Conservation (phyloP, 148 eudicot genomes). For the Rhododendron molle region DNA sequence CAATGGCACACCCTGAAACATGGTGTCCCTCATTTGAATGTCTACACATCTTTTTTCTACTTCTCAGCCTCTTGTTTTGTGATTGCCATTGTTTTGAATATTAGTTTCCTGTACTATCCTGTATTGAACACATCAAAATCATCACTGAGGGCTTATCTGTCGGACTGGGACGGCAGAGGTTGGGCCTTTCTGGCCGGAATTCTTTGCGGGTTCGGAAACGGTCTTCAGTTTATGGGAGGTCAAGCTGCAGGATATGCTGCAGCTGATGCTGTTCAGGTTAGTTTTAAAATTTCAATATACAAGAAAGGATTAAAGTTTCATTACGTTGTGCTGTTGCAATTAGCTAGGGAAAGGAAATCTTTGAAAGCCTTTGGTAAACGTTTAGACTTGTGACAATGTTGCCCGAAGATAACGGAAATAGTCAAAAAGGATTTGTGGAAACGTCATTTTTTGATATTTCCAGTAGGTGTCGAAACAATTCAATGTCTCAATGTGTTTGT, state of each 20-base stretch:
- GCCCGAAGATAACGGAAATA: background rate
- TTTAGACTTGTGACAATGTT: background rate
- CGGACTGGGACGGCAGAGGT: constrained; percentile 68
- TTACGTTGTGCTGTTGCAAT: background rate
- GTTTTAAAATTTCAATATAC: constrained; percentile 2
- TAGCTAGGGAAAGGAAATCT: background rate
- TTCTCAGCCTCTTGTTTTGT: constrained; percentile 55
- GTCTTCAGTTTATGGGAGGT: constrained; percentile 84
- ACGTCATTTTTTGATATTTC: background rate
- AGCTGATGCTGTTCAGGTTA: constrained; percentile 79
- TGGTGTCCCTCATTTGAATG: constrained; percentile 34
- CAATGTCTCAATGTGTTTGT: background rate
- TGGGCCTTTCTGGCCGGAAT: constrained; percentile 68
- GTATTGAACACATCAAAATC: constrained; percentile 52
- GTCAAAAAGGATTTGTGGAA: background rate
- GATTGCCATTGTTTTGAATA: constrained; percentile 46
- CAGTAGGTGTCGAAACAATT: background rate
- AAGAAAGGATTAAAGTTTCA: background rate
- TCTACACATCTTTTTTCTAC: constrained; percentile 53
- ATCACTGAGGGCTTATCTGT: constrained; percentile 45
- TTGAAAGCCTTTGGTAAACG: background rate
- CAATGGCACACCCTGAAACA: constrained; percentile 33
- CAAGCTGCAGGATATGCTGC: constrained; percentile 91
- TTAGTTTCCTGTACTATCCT: constrained; percentile 55
- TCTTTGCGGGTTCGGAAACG: constrained; percentile 65